Percentiles rank a stretch among this genome's conserved stretches.
phyloP scores from a whole-genome alignment of 257 asterid genomes.

The Gentiana straminea region DNA sequence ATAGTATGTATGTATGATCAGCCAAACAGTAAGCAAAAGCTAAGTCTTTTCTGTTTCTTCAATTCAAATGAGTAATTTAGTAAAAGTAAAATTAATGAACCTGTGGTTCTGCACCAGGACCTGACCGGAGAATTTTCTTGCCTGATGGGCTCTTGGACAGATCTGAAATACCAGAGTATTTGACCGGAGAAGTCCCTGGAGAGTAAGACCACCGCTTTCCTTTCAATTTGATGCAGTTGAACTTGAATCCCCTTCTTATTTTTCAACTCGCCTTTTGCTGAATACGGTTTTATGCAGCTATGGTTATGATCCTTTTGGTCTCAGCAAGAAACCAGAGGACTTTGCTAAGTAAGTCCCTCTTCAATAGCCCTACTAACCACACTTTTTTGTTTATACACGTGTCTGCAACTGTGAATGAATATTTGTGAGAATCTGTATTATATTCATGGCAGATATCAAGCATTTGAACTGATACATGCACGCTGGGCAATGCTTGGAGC shows the following conservation, averaged over 20 bases:
- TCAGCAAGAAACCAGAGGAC: constrained; percentile 87
- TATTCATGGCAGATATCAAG: constrained; percentile 55
- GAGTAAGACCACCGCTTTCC: constrained; percentile 40
- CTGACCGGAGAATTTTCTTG: constrained; percentile 92
- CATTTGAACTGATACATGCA: constrained; percentile 77
- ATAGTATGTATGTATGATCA: too few relatives aligned
- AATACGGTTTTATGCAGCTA: constrained; percentile 42
- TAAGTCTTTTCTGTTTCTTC: too few relatives aligned
- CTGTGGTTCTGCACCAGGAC: constrained; percentile 34
- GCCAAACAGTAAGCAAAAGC: too few relatives aligned
- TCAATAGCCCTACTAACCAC: too few relatives aligned
- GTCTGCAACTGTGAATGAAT: neutral
- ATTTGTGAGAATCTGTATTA: neutral
- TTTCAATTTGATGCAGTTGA: neutral
- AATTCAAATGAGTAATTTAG: too few relatives aligned
- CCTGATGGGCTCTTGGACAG: constrained; percentile 91
- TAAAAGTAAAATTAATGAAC: too few relatives aligned
- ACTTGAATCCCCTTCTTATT: neutral
- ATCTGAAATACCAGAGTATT: constrained; percentile 92
- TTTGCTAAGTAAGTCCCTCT: constrained; percentile 55
- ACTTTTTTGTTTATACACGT: too few relatives aligned
- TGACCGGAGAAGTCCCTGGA: constrained; percentile 93
- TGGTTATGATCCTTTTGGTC: constrained; percentile 96
- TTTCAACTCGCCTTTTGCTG: neutral
- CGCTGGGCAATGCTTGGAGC: constrained; percentile 99